Base-by-base conservation (phyloP, 192 early-diverging fungal species). In the Backusella liffmaniae region DNA sequence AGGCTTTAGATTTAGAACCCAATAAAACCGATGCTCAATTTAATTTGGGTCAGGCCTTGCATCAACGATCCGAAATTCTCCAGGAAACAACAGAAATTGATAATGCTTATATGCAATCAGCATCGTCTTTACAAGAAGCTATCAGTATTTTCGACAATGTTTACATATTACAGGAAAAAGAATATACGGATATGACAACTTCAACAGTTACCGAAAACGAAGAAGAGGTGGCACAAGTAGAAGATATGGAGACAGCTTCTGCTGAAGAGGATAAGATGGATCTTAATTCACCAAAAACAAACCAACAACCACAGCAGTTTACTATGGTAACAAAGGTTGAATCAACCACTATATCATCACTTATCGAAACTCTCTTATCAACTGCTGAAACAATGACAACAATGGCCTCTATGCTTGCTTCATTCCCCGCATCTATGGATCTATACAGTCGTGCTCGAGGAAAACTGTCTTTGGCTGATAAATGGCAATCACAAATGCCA, bases 41-140 rank as follows among this genome's bases (percentile, higher is more conserved):
- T 77, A 94, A 93, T 70, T 80, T 92, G 39, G 90, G 87, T 6
- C 91, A 92, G 77, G 91, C 91, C 0, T 66, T 92, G 44, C 81
- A 85, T 29, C 86, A 87, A 12, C 78, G 82, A 23, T 86, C 91
- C 1, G 90, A 92, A 71, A 73, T 88, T 12, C 72, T 85, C 41
- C 80, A 86, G 72, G 85, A 86, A 39, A 75, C 84, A 21, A 81
- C 81, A 29, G 89, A 84, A 13, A 82, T 86, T 12, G 85, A 85
- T 37, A 85, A 86, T 23, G 84, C 80, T 10, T 81, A 86, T 29
- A 35, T 44, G 0, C 79, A 82, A 15, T 83, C 80, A 9, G 88
- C 83, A 18, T 70, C 73, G 16, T 77, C 84, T 21, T 77, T 87
- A 32, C 82, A 87, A 66, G 88, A 89, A 46, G 88, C 88, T 16